Percentiles rank a stretch among this genome's conserved stretches.
phyloP scores from a whole-genome alignment of 1,139 yeast genomes.

The Nakaseomyces sp. region DNA sequence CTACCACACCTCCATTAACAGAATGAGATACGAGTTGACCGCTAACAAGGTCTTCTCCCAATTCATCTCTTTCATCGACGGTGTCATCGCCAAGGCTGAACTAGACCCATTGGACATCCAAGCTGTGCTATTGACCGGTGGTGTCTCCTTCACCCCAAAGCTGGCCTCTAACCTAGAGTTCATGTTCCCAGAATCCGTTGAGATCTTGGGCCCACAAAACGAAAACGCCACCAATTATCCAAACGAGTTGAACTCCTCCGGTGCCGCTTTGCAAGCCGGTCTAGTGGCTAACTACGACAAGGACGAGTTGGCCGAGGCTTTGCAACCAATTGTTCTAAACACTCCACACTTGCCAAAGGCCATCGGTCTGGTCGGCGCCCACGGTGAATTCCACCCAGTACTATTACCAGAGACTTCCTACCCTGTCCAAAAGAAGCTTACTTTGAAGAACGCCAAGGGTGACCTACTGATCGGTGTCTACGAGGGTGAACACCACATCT shows the following conservation, averaged over 20 bases:
- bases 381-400: slow-evolving; percentile 65
- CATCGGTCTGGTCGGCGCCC: slow-evolving; percentile 72
- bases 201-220: slow-evolving; percentile 69
- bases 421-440: slow-evolving; percentile 76
- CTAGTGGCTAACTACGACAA: slow-evolving; percentile 71
- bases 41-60: slow-evolving; percentile 70
- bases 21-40: slow-evolving; percentile 86
- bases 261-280: slow-evolving; percentile 96
- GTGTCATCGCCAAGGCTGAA: slow-evolving; percentile 70
- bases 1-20: slow-evolving; percentile 85
- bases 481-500: slow-evolving; percentile 77
- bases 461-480: slow-evolving; percentile 62
- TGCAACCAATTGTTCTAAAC: slow-evolving; percentile 77
- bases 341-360: slow-evolving; percentile 82
- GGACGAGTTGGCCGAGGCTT: slow-evolving; percentile 77
- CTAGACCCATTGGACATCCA: slow-evolving; percentile 80
- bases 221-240: slow-evolving; percentile 71
- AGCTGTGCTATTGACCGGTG: slow-evolving; percentile 90
- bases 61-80: slow-evolving; percentile 69
- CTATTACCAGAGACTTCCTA: slow-evolving; percentile 80
- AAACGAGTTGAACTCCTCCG: slow-evolving; percentile 82
- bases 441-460: slow-evolving; percentile 55
- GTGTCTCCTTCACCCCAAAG: slow-evolving; percentile 88
- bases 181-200: slow-evolving; percentile 75
- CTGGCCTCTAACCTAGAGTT: slow-evolving; percentile 65